Evolutionary conservation across 2,329 filamentous ascomycete genomes (phyloP), one percentile per base, ranked within the genome.

Genomic region (Cladosporium velox): DNA sequence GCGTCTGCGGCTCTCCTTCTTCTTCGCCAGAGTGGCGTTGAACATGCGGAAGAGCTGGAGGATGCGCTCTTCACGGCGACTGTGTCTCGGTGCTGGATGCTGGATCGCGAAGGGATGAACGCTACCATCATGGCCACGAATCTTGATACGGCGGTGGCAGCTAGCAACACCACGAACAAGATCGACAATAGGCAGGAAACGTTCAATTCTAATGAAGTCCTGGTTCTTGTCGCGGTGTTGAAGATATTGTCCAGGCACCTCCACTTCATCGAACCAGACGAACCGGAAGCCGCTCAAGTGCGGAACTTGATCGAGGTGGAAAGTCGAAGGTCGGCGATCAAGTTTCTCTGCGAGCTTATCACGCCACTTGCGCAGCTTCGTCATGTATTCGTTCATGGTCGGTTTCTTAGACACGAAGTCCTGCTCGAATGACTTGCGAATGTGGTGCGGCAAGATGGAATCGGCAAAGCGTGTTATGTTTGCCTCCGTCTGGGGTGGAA

Each of bases 171-270:
- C 92, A 65, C 95, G 90, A 51, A 99, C 91, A 62, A 98, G 85
- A 72, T 99, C 94, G 24, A 99, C 93, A 70, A 95, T 91, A 11
- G 96, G 93, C 72, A 99, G 81, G 86, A 99, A 99, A 28, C 94
- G 90, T 77, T 99, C 96, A 70, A 99, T 98, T 55, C 93, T 90
- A 70, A 99, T 90, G 76, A 99, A 99, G 77, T 99, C 95, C 73
- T 96, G 93, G 78, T 99, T 99, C 86, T 98, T 99, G 74, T 99
- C 96, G 78, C 95, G 96, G 81, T 97, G 95, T 76, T 96, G 90
- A 69, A 97, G 82, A 78, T 99, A 99, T 77, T 99, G 95, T 0
- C 95, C 95, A 3, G 96, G 96, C 41, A 99, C 88, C 79, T 99
- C 95, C 14, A 99, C 94, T 73, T 99, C 96, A 75, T 99, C 95